Conservation (phyloP, 352 stramenopile species). For the Phytophthora vignae region DNA sequence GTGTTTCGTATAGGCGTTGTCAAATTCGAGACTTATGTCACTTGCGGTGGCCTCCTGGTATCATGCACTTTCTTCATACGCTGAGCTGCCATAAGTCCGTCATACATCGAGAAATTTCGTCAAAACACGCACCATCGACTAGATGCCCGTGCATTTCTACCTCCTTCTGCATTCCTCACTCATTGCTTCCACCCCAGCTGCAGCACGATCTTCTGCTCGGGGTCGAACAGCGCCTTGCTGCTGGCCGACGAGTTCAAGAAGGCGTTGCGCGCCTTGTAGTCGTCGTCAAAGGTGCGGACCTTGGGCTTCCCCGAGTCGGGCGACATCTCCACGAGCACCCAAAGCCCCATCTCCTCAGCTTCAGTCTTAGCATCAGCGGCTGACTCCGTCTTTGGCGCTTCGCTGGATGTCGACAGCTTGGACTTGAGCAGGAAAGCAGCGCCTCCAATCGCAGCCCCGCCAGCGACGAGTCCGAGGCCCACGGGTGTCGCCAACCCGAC, state of each 20-base stretch:
- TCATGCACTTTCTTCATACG: too few species aligned
- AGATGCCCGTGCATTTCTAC: neutral
- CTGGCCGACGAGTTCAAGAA: conserved; percentile 23
- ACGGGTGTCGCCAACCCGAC: conserved; percentile 46
- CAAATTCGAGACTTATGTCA: too few species aligned
- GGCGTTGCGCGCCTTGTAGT: conserved; percentile 31
- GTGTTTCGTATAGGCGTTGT: too few species aligned
- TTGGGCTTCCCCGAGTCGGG: conserved; percentile 1
- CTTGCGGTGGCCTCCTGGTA: too few species aligned
- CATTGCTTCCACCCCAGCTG: conserved; percentile 16
- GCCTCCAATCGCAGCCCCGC: conserved; percentile 17
- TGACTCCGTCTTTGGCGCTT: neutral
- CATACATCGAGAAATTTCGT: neutral
- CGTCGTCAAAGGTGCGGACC: conserved; percentile 17
- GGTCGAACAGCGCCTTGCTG: conserved; percentile 30
- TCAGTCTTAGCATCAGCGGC: neutral
- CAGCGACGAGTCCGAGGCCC: conserved; percentile 33
- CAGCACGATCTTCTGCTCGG: conserved; percentile 16
- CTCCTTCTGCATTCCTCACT: neutral
- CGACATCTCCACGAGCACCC: conserved; percentile 26
- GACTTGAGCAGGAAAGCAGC: conserved; percentile 16
- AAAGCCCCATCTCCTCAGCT: conserved; percentile 12
- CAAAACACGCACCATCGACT: neutral
- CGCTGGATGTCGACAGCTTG: neutral
- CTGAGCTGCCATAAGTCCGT: neutral